These are phyloP conservation scores for Vickermania ingenoplastis DNA, from an alignment of 208 protist species.

Conservation along the genomic window DNA sequence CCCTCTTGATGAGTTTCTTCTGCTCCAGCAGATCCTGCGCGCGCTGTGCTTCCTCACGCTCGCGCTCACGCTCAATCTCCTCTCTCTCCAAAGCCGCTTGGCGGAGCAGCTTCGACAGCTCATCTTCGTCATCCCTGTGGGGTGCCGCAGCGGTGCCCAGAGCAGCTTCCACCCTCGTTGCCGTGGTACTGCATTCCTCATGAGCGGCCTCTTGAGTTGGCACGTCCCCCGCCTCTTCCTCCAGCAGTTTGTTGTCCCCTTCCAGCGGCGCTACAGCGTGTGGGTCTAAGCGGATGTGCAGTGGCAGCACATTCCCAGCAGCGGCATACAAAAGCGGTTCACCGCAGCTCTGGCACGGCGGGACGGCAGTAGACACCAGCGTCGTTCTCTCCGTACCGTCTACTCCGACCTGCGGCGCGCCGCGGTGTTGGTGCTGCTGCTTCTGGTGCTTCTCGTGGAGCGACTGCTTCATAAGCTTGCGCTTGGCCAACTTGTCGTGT, in stretches of 20 bases:
- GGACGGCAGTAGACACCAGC: neutral
- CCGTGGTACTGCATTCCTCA: neutral
- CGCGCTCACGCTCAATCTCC: conserved; percentile 17
- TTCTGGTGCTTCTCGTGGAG: neutral
- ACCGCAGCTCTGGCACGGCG: neutral
- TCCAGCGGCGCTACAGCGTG: neutral
- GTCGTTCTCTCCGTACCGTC: too few species aligned
- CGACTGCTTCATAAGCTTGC: neutral
- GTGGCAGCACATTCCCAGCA: neutral
- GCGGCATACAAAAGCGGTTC: neutral
- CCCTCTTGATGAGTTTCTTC: conserved; percentile 17
- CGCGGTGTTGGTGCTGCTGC: neutral
- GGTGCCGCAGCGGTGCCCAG: neutral
- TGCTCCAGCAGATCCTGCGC: conserved; percentile 13
- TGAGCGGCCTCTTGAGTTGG: too few species aligned
- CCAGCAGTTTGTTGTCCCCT: neutral
- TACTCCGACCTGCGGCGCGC: too few species aligned
- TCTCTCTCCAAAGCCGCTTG: conserved; percentile 31
- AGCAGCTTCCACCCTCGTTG: neutral
- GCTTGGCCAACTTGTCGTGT: neutral
- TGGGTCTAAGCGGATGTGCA: neutral
- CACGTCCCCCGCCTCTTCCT: neutral
- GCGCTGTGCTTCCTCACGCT: conserved; percentile 9
- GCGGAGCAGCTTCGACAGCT: conserved; percentile 32
- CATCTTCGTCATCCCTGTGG: conserved; percentile 18